Evolutionary conservation across 495 filamentous ascomycete genomes (phyloP), one percentile per base, ranked within the genome.

Genomic region (Opeltia flavorubescens): DNA sequence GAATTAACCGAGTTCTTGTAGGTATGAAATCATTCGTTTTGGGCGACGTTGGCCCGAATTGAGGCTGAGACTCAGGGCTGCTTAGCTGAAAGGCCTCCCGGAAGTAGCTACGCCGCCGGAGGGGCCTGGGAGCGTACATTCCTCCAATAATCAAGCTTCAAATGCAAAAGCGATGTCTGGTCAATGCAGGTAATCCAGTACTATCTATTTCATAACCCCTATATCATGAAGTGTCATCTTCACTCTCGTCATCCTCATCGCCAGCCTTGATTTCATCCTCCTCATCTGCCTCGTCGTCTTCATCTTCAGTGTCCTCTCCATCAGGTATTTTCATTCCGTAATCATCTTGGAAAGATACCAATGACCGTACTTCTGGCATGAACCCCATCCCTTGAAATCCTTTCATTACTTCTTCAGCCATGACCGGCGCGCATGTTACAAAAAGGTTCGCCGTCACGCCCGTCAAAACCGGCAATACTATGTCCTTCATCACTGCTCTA

Each of bases 271-370:
- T 74, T 0, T 76, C 70, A 0, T 77, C 77, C 0, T 78, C 78
- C 0, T 84, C 78, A 0, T 78, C 76, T 0, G 76, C 76, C 0
- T 78, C 77, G 0, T 78, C 78, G 4, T 81, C 75, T 0, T 74
- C 79, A 15, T 83, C 80, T 1, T n/a, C n/a, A n/a, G n/a, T n/a
- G n/a, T n/a, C n/a, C 12, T 36, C 34, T 7, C 75, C 81, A 2
- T 77, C 78, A n/a, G 72, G 79, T 8, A 63, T 70, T 62, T 83
- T 75, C 24, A 95, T 62, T 4, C 89, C 91, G 62, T 98, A 98
- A 60, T 87, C 86, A 55, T 95, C 86, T 59, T 93, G 77, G 60
- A 94, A 96, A 46, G 78, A 74, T 45, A 80, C 77, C 38, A 96
- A 68, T n/a, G 76, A 58, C 55, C 83, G 79, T 23, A 87, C 70